A percentile compares a stretch with the other conserved stretches of the same genome.
Conservation (phyloP, 1,284 basidiomycete genomes). For the Anthracocystis panici-leucophaei region DNA sequence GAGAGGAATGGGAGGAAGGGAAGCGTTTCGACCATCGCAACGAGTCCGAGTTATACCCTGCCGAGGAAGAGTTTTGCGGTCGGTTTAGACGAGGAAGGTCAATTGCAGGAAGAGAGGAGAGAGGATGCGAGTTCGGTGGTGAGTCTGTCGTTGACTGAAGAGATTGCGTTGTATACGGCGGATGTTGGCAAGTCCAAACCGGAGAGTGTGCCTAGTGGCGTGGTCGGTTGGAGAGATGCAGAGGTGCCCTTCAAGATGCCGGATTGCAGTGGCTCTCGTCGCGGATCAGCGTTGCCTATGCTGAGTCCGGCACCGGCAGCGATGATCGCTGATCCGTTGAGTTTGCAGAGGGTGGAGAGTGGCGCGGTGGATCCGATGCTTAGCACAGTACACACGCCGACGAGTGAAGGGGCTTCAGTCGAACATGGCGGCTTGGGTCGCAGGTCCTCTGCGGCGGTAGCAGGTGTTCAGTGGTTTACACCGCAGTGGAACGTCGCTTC, state of each 20-base stretch:
- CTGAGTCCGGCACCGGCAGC: conserved; percentile 18
- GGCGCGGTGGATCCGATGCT: conserved; percentile 28
- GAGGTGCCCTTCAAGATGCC: conserved; percentile 10
- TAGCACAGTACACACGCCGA: conserved; percentile 3
- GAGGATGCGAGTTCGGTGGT: conserved; percentile 18
- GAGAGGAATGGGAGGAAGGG: conserved; percentile 25
- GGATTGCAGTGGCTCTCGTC: conserved; percentile 10
- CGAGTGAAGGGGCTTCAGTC: conserved; percentile 1
- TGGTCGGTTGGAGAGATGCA: too few relatives aligned
- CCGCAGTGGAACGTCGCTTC: conserved; percentile 26
- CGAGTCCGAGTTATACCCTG: not conserved
- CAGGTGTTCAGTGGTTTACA: not conserved
- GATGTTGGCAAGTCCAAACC: conserved; percentile 19
- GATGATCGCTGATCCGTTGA: conserved; percentile 36
- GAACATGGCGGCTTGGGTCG: not conserved
- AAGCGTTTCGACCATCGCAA: conserved; percentile 18
- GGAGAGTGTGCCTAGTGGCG: not conserved
- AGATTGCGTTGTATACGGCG: conserved; percentile 40
- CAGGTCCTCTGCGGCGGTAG: not conserved
- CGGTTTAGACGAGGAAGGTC: conserved; percentile 20
- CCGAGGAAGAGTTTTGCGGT: conserved; percentile 18
- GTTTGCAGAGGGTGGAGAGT: conserved; percentile 31
- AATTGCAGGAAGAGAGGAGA: not conserved
- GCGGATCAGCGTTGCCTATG: too few relatives aligned
- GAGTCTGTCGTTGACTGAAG: conserved; percentile 36